A percentile compares a stretch with the other conserved stretches of the same genome.
These are phyloP conservation scores for Boletellus ananiceps DNA, from an alignment of 768 basidiomycete species.

Conservation along the genomic window DNA sequence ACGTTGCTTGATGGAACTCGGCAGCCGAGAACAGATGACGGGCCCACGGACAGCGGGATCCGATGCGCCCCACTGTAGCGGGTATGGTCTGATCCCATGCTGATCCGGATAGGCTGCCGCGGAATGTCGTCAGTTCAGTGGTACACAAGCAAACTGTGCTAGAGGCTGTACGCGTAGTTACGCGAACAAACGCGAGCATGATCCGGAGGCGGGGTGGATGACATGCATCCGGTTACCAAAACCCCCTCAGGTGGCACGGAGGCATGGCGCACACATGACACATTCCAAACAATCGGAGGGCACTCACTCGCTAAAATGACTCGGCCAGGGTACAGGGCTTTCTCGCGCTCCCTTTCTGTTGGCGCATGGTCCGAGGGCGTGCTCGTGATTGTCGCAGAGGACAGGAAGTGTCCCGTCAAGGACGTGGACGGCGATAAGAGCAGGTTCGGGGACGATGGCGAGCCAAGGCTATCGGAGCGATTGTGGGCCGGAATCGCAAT, in stretches of 20 bases:
- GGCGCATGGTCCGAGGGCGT: constrained; percentile 15
- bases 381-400: constrained; percentile 24
- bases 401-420: constrained; percentile 24
- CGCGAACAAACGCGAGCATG: constrained; percentile 6
- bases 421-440: constrained; percentile 29
- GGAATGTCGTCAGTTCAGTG: constrained; percentile 8
- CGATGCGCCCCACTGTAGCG: constrained; percentile 76
- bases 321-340: constrained; percentile 71
- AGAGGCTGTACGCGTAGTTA: constrained; percentile 7
- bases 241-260: not conserved
- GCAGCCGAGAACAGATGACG: constrained; percentile 82
- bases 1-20: constrained; percentile 78
- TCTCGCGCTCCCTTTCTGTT: constrained; percentile 66
- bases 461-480: constrained; percentile 9
- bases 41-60: constrained; percentile 71
- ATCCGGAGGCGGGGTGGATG: constrained; percentile 8
- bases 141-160: constrained; percentile 1
- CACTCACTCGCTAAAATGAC: constrained; percentile 80
- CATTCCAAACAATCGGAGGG: not conserved
- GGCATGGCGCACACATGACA: not conserved
- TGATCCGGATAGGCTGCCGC: constrained; percentile 81
- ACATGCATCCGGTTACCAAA: not conserved
- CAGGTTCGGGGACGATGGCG: constrained; percentile 22
- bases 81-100: constrained; percentile 77
- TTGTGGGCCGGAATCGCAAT: constrained; percentile 25